Conservation (phyloP, 306 rosid genomes). For the Pterocarpus santalinus region DNA sequence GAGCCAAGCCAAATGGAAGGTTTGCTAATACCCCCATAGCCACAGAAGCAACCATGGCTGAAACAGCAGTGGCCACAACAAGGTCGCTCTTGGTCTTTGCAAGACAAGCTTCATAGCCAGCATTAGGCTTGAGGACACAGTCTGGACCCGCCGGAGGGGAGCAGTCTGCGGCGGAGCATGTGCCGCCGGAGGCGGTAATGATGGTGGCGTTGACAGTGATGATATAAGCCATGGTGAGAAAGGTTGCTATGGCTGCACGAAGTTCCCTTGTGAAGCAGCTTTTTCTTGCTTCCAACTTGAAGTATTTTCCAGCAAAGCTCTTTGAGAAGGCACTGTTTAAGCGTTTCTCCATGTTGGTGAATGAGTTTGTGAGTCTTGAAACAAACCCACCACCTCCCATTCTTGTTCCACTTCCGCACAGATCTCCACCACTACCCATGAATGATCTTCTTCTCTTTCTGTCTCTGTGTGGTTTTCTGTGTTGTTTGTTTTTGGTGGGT, state of each 20-base stretch:
- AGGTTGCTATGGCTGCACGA: conserved; percentile 87
- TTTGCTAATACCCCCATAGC: conserved; percentile 89
- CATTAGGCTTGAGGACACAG: conserved; percentile 62
- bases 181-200: conserved; percentile 77
- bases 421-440: conserved; percentile 57
- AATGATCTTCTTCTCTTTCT: neutral
- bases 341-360: conserved; percentile 57
- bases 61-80: conserved; percentile 77
- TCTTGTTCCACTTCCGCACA: conserved; percentile 42
- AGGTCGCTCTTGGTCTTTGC: conserved; percentile 73
- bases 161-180: conserved; percentile 75
- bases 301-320: conserved; percentile 70
- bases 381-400: conserved; percentile 26
- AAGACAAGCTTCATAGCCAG: conserved; percentile 77
- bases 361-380: conserved; percentile 47
- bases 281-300: conserved; percentile 77
- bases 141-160: conserved; percentile 57
- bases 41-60: conserved; percentile 75
- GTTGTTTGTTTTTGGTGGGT: neutral
- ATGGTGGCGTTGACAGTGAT: conserved; percentile 94
- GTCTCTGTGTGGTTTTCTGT: neutral
- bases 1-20: conserved; percentile 87
- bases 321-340: conserved; percentile 62
- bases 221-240: conserved; percentile 96
- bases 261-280: conserved; percentile 74